Evolutionary conservation across 1,284 basidiomycete species (phyloP), one percentile per base, ranked within the genome.

Genomic region (Boletus semigastroideus): DNA sequence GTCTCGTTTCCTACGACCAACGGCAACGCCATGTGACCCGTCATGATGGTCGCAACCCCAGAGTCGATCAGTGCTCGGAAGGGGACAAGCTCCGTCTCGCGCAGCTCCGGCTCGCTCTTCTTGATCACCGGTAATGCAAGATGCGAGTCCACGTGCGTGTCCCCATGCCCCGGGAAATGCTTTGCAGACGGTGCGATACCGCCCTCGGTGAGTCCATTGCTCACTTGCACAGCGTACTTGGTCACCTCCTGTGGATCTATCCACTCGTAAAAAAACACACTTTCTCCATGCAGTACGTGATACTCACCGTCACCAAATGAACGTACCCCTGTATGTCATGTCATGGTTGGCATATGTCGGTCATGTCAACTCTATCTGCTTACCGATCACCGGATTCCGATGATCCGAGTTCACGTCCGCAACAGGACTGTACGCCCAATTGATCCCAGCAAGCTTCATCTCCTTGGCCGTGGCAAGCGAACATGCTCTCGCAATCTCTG

Each of bases 131-230:
- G 86, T 5, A 87, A 74, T 3, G 76, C 79, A n/a, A 84, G 74
- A 58, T 87, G 86, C 2, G 85, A 86, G 60, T 88, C 86, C 48
- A 86, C 72, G 49, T 82, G 76, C 0, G 85, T 88, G 51, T 87
- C 84, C 0, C 86, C 86, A 54, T 88, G 86, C 0, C 86, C 86
- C 0, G 85, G 86, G 60, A 87, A 87, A 60, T 87, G 86, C 60
- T 87, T 88, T 3, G 77, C 76, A 27, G 74, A 81, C 0, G 86
- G 75, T 2, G 85, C 83, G 11, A 88, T 66, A 1, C 76, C 77
- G 1, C 72, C 69, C 5, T 72, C 63, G 0, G 72, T 69, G 17
- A 85, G 71, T 1, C 82, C 85, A 2, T 61, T 60, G 40, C 74
- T 71, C 13, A 79, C 80, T 1, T 79, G 79, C 1, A 58, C 55